Conservation (phyloP, 2,329 filamentous ascomycete genomes). For the Trichoderma guizhouense region DNA sequence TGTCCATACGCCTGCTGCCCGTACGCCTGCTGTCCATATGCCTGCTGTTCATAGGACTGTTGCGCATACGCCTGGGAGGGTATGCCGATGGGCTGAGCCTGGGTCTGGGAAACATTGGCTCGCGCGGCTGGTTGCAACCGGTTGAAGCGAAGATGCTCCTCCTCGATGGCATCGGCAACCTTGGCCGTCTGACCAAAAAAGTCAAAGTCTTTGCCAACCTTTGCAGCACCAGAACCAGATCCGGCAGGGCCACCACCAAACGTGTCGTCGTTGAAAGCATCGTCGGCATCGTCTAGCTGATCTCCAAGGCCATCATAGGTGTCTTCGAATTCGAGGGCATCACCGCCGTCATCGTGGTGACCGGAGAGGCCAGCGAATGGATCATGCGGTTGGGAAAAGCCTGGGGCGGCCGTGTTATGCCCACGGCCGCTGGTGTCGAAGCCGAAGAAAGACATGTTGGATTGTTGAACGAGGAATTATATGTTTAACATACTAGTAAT, state of each 20-base stretch:
- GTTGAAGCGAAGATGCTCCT: constrained; percentile 83
- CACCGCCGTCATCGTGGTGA: constrained; percentile 57
- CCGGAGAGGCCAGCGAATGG: constrained; percentile 81
- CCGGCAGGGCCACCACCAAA: constrained; percentile 54
- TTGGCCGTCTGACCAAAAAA: constrained; percentile 92
- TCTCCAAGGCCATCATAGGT: constrained; percentile 95
- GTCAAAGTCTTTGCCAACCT: constrained; percentile 89
- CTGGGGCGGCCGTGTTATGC: constrained; percentile 66
- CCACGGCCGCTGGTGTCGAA: constrained; percentile 63
- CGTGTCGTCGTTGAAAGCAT: constrained; percentile 95
- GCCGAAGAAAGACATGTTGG: constrained; percentile 84
- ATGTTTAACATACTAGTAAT: constrained; percentile 24
- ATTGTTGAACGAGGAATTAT: constrained; percentile 16
- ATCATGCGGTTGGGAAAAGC: constrained; percentile 80
- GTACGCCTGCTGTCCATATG: neutral
- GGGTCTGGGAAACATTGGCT: constrained; percentile 26
- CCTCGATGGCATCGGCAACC: constrained; percentile 79
- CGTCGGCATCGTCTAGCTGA: constrained; percentile 84
- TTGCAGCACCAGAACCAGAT: constrained; percentile 30
- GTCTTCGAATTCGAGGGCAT: constrained; percentile 79
- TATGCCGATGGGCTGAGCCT: constrained; percentile 33
- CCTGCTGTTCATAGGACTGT: constrained; percentile 22
- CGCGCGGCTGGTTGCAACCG: constrained; percentile 64
- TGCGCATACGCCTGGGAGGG: constrained; percentile 27
- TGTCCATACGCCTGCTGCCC: neutral